Percentiles rank a stretch among this genome's conserved stretches.
Conservation (phyloP, 164 flowering plant species). For the Stephania cephalantha region DNA sequence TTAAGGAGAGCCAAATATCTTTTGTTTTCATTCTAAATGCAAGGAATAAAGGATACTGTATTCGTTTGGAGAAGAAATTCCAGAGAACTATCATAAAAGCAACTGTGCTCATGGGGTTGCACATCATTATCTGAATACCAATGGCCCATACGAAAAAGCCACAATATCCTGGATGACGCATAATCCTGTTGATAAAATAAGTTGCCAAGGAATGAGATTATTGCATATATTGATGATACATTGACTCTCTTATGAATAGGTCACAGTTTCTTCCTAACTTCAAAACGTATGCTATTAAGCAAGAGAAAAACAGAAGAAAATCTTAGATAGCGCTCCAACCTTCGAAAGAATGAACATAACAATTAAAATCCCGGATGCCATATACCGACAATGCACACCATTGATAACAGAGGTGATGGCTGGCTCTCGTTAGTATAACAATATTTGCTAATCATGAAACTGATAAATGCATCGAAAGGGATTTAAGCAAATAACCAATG, state of each 20-base stretch:
- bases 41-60: constrained; percentile 37
- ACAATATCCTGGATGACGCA: constrained; percentile 84
- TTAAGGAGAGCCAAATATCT: neutral
- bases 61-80: constrained; percentile 62
- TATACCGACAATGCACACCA: too few species aligned
- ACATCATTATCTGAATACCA: constrained; percentile 86
- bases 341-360: neutral
- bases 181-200: constrained; percentile 21
- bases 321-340: neutral
- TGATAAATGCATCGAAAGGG: neutral
- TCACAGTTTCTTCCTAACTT: neutral
- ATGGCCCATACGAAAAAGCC: constrained; percentile 89
- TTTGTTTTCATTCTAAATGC: neutral
- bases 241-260: neutral
- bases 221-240: neutral
- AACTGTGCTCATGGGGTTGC: constrained; percentile 71
- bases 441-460: neutral
- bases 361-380: neutral
- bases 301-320: too few species aligned
- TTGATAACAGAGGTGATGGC: neutral
- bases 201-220: neutral
- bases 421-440: neutral
- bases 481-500: too few species aligned
- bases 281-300: neutral
- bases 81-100: constrained; percentile 68